Base-by-base conservation (phyloP, 345 rosid species). In the Melastoma malabathricum region DNA sequence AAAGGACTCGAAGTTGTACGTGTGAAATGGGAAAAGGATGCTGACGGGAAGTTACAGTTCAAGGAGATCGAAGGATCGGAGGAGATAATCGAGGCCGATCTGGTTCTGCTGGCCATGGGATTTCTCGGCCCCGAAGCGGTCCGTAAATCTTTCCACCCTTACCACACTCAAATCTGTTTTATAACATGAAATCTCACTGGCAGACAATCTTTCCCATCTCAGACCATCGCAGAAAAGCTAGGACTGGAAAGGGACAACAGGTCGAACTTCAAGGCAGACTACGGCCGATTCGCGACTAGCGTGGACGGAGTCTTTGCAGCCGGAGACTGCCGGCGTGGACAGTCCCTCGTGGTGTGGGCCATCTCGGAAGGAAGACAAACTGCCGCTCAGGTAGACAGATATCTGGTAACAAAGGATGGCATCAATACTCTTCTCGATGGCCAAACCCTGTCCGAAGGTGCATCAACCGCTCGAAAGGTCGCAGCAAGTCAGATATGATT, bases 291-390 rank as follows among this genome's bases (percentile, higher is more conserved):
- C 47, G 66, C 94, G 0, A 88, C 99, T 46, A 88, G 29, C 13
- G 82, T 80, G 18, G 89, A 85, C 18, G 97, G 99, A 3, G 72
- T 88, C 1, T 93, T 93, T 58, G 99, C 97, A 15, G 99, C 99
- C 2, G 99, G 97, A 52, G 99, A 93, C 60, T 93, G 99, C 62
- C 65, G 99, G 25, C 79, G 99, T 0, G 99, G 97, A 13, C 99
- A 93, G 68, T 88, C 99, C 22, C 72, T 93, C 20, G 99, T 93
- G 50, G 99, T 93, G 0, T 93, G 99, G 99, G 99, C 99, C 15
- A 88, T 93, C 61, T 79, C 97, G 10, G 99, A 93, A 73, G 97
- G 97, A 51, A 79, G 97, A 27, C 99, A 88, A 74, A 78, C 97
- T 3, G 99, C 99, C 43, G 67, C 87, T 8, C 89, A 88, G 62